Evolutionary conservation across 2,329 filamentous ascomycete genomes (phyloP), one percentile per base, ranked within the genome.

Genomic region (Chrysoporthe puriensis): DNA sequence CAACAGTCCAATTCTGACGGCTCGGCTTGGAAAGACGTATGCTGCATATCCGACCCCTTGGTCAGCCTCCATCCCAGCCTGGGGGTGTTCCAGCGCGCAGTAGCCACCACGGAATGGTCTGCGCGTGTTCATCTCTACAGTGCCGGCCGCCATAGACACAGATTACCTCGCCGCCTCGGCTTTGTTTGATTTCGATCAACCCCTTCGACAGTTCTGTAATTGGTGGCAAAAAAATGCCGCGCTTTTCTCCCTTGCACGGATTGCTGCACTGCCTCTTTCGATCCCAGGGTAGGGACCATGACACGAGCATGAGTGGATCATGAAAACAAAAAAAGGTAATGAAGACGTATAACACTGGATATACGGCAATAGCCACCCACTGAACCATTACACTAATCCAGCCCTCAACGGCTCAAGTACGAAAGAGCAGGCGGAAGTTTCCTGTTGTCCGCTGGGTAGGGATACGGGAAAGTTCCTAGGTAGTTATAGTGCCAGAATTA

Each of bases 281-380:
- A 26, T 2, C 26, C 36, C 36, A 9, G 36, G 36, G 5, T 9
- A 9, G 36, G 36, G 1, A 21, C 46, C 46, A 48, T n/a, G 7
- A n/a, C 34, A 9, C 18, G 54, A 16, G 2, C 3, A 36, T 16
- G 54, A 4, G 34, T 36, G 54, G 34, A 34, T 4, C 34, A 34
- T 3, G 4, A 58, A n/a, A n/a, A 43, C 16, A 56, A 58, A 60
- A 60, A 32, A 26, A 8, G 18, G 13, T 11, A 46, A 32, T n/a
- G 18, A 60, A 60, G 46, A 60, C 42, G 58, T 60, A 60, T 42
- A 44, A 60, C 58, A 60, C 58, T 42, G 58, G 58, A n/a, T 60
- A 60, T 60, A 34, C 40, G n/a, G 40, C 46, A 46, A 60, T 26
- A 34, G 32, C 42, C 3, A 54, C 50, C 50, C 50, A 54, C 46